phyloP scores from a whole-genome alignment of 2,329 filamentous ascomycete species.

The Ciborinia camelliae region DNA sequence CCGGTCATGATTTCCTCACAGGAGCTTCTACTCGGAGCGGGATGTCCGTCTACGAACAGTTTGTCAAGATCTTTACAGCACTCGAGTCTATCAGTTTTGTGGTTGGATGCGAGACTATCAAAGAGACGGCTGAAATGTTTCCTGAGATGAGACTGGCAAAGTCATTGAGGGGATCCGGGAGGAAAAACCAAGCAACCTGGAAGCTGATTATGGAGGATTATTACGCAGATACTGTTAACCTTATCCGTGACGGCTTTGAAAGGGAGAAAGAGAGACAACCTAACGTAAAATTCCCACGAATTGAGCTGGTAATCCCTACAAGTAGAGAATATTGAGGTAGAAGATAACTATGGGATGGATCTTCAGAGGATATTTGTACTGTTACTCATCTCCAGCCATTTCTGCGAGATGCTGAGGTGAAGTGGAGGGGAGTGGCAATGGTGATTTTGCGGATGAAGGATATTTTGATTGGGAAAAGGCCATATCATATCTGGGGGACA shows the following conservation, averaged over 20 bases:
- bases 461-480: too few species aligned
- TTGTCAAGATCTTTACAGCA: neutral
- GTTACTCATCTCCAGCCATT: neutral
- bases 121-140: neutral
- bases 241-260: neutral
- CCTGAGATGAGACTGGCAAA: neutral
- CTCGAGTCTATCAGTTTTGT: neutral
- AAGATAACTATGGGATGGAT: neutral
- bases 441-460: too few species aligned
- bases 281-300: neutral
- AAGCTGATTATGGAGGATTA: neutral
- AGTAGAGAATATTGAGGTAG: neutral
- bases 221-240: neutral
- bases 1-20: too few species aligned
- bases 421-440: too few species aligned
- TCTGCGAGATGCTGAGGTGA: neutral
- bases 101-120: neutral
- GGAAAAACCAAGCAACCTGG: neutral
- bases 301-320: neutral
- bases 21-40: too few species aligned
- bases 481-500: too few species aligned
- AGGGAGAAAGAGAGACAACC: neutral
- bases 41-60: too few species aligned
- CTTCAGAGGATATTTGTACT: too few species aligned
- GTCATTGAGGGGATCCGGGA: neutral